Percentiles rank a stretch among this genome's conserved stretches.
Evolutionary conservation across 345 rosid species (phyloP).

Genomic region (Citrus hindsii): DNA sequence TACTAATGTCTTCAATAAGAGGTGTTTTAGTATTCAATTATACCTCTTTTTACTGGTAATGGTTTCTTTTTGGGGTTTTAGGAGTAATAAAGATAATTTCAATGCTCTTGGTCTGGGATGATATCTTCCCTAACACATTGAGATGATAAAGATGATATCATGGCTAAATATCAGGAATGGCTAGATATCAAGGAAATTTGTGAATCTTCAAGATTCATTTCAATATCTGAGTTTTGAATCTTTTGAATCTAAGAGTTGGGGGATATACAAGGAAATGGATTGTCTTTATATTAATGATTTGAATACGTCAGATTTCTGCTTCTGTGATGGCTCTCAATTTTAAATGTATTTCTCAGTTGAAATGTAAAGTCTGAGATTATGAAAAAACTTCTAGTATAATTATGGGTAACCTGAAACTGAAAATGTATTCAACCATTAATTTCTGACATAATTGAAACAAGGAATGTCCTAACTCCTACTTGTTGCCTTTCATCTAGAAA

Average conservation of each 20-base stretch:
- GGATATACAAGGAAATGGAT: not conserved
- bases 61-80: not conserved
- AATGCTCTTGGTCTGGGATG: not conserved
- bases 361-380: not conserved
- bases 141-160: not conserved
- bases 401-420: not conserved
- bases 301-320: not conserved
- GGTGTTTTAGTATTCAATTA: not conserved
- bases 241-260: not conserved
- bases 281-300: not conserved
- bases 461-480: not conserved
- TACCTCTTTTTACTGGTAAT: not conserved
- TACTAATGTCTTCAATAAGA: not conserved
- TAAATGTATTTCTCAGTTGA: not conserved
- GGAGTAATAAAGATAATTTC: not conserved
- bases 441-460: not conserved
- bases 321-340: not conserved
- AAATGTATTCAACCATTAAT: not conserved
- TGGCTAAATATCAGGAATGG: not conserved
- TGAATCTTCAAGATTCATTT: not conserved
- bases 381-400: not conserved
- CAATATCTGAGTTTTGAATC: not conserved
- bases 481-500: slow-evolving; percentile 41
- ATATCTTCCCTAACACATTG: not conserved
- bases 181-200: not conserved